Base-by-base conservation (phyloP, 805 yeast species). In the Yueomyces sinensis region DNA sequence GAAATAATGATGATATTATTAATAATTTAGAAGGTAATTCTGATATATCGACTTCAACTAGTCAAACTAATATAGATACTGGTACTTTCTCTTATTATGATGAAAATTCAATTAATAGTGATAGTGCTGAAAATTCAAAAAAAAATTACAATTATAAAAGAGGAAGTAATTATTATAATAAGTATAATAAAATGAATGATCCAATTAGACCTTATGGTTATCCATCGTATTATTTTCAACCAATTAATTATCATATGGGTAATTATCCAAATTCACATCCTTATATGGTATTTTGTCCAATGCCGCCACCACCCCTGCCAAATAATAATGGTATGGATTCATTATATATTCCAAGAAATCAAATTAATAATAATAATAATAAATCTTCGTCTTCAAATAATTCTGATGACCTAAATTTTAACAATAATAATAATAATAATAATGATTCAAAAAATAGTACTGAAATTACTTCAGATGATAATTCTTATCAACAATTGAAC, bases 241-340 rank as follows among this genome's bases (percentile, higher is more conserved):
- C 55, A 5, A 39, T 50, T 40, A 55, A 50, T 34, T 54, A 49
- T 33, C 49, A 48, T 17, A 20, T 20, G 24, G 11, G 11, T 33
- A 3, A 35, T 45, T 3, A 34, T 44, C 2, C 39, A 41, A 3
- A 42, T 38, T 32, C 51, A 7, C 24, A 44, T 15, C 49, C 58
- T 9, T 50, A 48, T 29, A 47, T 52, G 50, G 53, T 53, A 57
- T 39, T 45, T 22, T 54, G 49, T 36, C 52, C 58, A 13, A 40
- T 52, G 36, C 54, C 56, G 9, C 57, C 56, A 28, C 49, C 48
- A 15, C n/a, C n/a, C n/a, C n/a, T n/a, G n/a, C n/a, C n/a, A n/a
- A n/a, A n/a, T n/a, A n/a, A n/a, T n/a, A 50, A 49, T 5, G 28
- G 28, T 11, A n/a, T 25, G 15, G 28, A 25, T 9, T 25, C 28